A percentile compares a stretch with the other conserved stretches of the same genome.
Conservation (phyloP, 108 stramenopile genomes). For the Fragilariopsis cylindrus region DNA sequence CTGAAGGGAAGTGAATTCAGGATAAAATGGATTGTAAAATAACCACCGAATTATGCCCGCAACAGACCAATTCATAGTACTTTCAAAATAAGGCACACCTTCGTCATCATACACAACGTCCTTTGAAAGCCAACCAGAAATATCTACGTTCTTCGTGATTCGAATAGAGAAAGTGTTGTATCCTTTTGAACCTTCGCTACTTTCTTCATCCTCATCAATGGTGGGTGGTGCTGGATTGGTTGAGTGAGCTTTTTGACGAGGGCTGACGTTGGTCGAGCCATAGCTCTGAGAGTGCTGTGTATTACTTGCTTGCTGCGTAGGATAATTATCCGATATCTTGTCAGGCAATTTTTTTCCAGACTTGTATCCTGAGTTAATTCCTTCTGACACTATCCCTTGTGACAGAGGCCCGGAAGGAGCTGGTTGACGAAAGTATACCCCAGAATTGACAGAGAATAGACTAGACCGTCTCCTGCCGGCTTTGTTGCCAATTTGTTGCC, state of each 20-base stretch:
- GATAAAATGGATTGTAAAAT: conserved; percentile 51
- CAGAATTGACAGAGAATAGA: conserved; percentile 7
- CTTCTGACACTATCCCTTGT: background rate
- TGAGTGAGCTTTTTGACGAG: background rate
- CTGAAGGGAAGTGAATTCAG: conserved; percentile 62
- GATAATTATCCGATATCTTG: background rate
- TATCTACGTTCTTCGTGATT: conserved; percentile 14
- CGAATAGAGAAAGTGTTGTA: background rate
- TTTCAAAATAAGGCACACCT: conserved; percentile 35
- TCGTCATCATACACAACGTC: conserved; percentile 18
- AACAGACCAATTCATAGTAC: conserved; percentile 18
- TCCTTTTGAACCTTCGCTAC: background rate
- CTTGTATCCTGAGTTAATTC: background rate
- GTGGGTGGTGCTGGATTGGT: background rate
- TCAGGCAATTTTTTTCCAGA: background rate
- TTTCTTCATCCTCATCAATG: conserved; percentile 1
- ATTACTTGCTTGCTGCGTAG: conserved; percentile 7
- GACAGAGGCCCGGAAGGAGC: conserved; percentile 13
- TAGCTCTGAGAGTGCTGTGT: background rate
- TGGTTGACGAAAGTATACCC: conserved; percentile 12
- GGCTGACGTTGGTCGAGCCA: background rate
- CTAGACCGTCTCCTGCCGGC: background rate
- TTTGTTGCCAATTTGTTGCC: background rate
- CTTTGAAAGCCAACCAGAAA: conserved; percentile 21
- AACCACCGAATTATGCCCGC: conserved; percentile 32